Conservation (phyloP, 495 filamentous ascomycete genomes). For the Cryomyces minteri region DNA sequence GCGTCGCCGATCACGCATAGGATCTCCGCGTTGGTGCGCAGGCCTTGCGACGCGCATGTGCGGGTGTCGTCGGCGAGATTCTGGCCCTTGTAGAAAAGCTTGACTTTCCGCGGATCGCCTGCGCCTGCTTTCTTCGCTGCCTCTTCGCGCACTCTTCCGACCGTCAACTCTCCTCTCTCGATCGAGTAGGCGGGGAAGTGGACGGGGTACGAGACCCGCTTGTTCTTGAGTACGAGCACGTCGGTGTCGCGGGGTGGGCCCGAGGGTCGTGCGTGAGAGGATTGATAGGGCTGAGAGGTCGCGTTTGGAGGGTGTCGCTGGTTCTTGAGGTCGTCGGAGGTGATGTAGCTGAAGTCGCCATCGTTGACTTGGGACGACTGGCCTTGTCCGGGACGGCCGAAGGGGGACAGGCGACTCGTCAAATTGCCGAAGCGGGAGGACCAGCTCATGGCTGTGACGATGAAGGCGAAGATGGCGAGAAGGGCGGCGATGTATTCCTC, state of each 20-base stretch:
- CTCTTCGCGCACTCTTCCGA: conserved; percentile 44
- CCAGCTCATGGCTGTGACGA: conserved; percentile 44
- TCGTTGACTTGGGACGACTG: conserved; percentile 39
- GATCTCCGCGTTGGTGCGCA: conserved; percentile 19
- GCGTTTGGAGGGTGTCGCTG: conserved; percentile 11
- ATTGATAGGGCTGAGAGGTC: conserved; percentile 12
- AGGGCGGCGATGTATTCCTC: conserved; percentile 5
- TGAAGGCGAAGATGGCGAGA: conserved; percentile 28
- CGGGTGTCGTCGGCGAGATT: conserved; percentile 45
- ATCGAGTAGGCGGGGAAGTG: conserved; percentile 73
- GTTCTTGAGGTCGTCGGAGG: conserved; percentile 34
- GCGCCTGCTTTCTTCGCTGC: conserved; percentile 45
- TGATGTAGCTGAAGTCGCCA: conserved; percentile 67
- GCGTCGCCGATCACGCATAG: conserved; percentile 11
- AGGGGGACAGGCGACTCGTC: conserved; percentile 26
- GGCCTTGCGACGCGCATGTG: conserved; percentile 52
- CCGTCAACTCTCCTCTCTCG: conserved; percentile 51
- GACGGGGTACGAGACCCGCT: conserved; percentile 49
- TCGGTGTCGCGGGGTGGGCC: conserved; percentile 38
- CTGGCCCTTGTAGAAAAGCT: conserved; percentile 69
- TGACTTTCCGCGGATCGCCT: conserved; percentile 40
- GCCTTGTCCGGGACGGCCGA: conserved; percentile 18
- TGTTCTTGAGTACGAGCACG: conserved; percentile 55
- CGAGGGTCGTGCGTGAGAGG: conserved; percentile 6
- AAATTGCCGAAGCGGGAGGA: conserved; percentile 37